phyloP scores from a whole-genome alignment of 1,284 basidiomycete genomes.

The Fomitopsis betulina region DNA sequence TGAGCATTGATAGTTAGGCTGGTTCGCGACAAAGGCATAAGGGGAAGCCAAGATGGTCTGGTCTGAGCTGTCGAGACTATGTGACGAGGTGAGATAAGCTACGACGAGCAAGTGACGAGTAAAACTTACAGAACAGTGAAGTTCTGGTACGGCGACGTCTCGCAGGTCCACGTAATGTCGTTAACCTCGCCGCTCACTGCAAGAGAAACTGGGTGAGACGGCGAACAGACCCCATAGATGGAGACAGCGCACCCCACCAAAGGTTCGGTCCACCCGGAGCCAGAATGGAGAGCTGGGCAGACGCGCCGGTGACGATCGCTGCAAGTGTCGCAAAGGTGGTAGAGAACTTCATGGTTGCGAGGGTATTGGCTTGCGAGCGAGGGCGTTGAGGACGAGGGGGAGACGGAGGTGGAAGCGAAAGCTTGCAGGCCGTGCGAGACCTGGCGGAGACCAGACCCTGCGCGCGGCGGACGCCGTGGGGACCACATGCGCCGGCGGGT shows the following conservation, averaged over 20 bases:
- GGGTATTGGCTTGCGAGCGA: not conserved
- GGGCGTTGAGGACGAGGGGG: slow-evolving; percentile 4
- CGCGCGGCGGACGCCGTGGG: not conserved
- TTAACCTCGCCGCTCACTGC: slow-evolving; percentile 20
- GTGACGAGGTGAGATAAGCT: slow-evolving; percentile 5
- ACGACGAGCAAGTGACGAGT: not conserved
- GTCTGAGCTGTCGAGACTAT: slow-evolving; percentile 39
- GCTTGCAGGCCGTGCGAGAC: not conserved
- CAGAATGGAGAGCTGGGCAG: slow-evolving; percentile 33
- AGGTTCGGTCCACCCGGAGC: slow-evolving; percentile 31
- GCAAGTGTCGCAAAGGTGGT: slow-evolving; percentile 29
- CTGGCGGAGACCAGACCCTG: not conserved
- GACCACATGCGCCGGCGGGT: not conserved
- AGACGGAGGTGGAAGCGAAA: slow-evolving; percentile 3
- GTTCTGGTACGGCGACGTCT: slow-evolving; percentile 26
- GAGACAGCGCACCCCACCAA: slow-evolving; percentile 44
- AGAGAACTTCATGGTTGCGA: slow-evolving; percentile 32
- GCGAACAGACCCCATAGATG: not conserved
- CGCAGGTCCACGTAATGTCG: slow-evolving; percentile 38
- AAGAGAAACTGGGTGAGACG: slow-evolving; percentile 20
- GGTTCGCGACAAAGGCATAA: slow-evolving; percentile 42
- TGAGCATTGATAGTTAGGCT: slow-evolving; percentile 60
- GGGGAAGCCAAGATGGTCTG: slow-evolving; percentile 27
- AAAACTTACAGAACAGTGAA: slow-evolving; percentile 40
- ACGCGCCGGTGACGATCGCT: slow-evolving; percentile 31